Evolutionary conservation across 1,139 yeast species (phyloP).

Genomic region (Pneumocystis murina): DNA sequence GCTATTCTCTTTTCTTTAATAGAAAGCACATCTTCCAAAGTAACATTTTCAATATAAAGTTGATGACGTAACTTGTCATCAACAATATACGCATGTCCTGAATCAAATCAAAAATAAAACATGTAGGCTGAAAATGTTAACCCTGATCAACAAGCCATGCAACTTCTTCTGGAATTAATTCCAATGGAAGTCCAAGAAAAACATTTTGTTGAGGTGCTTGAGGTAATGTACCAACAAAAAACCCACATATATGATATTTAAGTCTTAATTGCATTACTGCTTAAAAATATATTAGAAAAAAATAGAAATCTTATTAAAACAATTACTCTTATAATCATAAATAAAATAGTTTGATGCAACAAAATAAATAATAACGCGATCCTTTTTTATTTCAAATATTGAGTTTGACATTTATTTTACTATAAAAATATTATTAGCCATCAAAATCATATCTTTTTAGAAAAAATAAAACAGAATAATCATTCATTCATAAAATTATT

Average conservation of each 20-base stretch:
- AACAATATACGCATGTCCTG: slow-evolving; percentile 10
- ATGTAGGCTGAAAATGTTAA: not conserved
- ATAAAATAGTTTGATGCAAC: not conserved
- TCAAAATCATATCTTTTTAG: not conserved
- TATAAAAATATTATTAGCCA: not conserved
- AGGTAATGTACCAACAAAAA: slow-evolving; percentile 67
- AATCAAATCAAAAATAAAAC: slow-evolving; percentile 13
- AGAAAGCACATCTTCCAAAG: not conserved
- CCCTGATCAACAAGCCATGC: slow-evolving; percentile 42
- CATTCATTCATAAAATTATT: not conserved
- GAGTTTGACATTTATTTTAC: not conserved
- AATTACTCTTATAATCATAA: not conserved
- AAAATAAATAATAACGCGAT: not conserved
- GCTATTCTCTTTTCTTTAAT: not conserved
- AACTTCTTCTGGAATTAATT: slow-evolving; percentile 58
- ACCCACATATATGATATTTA: slow-evolving; percentile 47
- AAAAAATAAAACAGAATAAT: not conserved
- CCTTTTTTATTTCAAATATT: not conserved
- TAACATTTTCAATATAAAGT: not conserved
- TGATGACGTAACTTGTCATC: slow-evolving; percentile 9
- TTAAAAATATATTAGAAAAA: slow-evolving; percentile 16
- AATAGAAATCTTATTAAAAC: not conserved
- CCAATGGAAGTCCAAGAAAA: slow-evolving; percentile 69
- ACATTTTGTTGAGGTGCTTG: slow-evolving; percentile 83
- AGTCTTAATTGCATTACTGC: slow-evolving; percentile 41